Evolutionary conservation across 768 basidiomycete genomes (phyloP).

Genomic region (Hortiboletus flavorubellus): DNA sequence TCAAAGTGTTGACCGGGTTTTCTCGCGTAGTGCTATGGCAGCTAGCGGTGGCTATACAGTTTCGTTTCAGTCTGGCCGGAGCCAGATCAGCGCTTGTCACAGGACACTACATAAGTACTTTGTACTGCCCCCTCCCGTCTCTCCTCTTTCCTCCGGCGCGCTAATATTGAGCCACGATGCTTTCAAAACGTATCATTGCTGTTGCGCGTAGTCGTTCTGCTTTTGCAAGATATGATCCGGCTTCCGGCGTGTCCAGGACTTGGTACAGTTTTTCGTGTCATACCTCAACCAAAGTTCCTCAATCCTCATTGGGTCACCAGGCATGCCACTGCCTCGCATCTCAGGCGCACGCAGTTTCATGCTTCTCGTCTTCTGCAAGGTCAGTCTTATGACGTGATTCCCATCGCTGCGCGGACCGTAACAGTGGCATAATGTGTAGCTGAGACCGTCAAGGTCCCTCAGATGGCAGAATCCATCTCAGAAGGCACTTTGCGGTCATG

Average conservation of each 20-base stretch:
- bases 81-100: background rate
- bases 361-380: conserved; percentile 68
- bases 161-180: conserved; percentile 40
- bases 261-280: conserved; percentile 38
- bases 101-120: background rate
- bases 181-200: conserved; percentile 66
- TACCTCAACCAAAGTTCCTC: background rate
- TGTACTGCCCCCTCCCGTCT: background rate
- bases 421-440: conserved; percentile 40
- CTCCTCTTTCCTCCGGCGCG: background rate
- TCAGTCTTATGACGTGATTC: conserved; percentile 34
- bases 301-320: conserved; percentile 27
- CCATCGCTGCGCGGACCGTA: conserved; percentile 3
- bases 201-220: conserved; percentile 60
- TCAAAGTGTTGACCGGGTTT: conserved; percentile 2
- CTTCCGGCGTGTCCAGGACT: conserved; percentile 39
- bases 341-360: conserved; percentile 62
- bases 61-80: background rate
- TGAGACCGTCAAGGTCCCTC: conserved; percentile 91
- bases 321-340: conserved; percentile 44
- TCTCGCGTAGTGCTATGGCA: conserved; percentile 5
- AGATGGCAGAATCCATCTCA: conserved; percentile 98
- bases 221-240: conserved; percentile 34
- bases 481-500: conserved; percentile 96
- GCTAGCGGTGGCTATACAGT: conserved; percentile 18